Base-by-base conservation (phyloP, 768 basidiomycete species). In the Hygrophorus russula region DNA sequence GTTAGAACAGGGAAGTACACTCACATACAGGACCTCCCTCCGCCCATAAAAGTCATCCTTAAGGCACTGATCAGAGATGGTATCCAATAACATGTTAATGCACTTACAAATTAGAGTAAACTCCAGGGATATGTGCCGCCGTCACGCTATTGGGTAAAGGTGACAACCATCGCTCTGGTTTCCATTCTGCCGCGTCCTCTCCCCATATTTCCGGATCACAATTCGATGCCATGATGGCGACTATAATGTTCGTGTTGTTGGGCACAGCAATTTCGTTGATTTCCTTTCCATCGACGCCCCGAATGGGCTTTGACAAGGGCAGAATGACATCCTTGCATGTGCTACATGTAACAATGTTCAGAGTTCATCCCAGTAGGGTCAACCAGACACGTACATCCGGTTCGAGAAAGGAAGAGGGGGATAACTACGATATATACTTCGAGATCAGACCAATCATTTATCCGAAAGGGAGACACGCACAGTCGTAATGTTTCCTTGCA, bases 91-190 rank as follows among this genome's bases (percentile, higher is more conserved):
- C n/a, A n/a, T n/a, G n/a, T n/a, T n/a, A n/a, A n/a, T n/a, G n/a
- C n/a, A 50, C 63, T 37, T 41, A 66, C 65, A 62, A 27, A 39
- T 62, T 53, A 2, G 66, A 57, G 45, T 65, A 66, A 7, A 66
- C 49, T 6, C 62, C 62, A 15, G 65, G 60, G 19, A 64, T 51
- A n/a, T n/a, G n/a, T n/a, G n/a, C n/a, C 14, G 60, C 54, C 4
- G 38, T 45, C 13, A 68, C 56, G n/a, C 51, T 48, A 9, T 59
- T 51, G 2, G 66, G 68, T n/a, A 67, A 53, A 1, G 59, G 55
- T 4, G 48, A 46, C 1, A 70, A 53, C 69, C 70, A 72, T 8
- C 70, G 56, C 41, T 70, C 68, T 2, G 70, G 71, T 42, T 66
- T 70, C 63, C 66, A 71, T 46, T 70, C 66, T 15, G 53, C 36